phyloP scores from a whole-genome alignment of 495 filamentous ascomycete species.

The Penicillium odoratum region DNA sequence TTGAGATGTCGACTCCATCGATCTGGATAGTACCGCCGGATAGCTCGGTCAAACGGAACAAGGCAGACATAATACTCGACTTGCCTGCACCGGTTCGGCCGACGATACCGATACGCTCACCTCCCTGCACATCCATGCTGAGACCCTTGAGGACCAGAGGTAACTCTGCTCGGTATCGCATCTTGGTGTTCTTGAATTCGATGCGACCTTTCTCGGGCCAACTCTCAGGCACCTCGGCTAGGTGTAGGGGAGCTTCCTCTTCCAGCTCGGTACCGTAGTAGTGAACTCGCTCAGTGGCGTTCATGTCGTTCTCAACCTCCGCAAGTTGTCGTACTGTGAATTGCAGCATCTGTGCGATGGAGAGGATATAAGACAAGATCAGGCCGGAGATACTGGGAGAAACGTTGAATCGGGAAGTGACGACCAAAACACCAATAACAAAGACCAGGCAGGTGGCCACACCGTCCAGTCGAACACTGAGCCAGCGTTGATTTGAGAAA shows the following conservation, averaged over 20 bases:
- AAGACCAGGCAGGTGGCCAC: conserved; percentile 84
- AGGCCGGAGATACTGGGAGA: conserved; percentile 81
- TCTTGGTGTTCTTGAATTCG: conserved; percentile 78
- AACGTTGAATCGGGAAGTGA: conserved; percentile 89
- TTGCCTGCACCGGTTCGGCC: conserved; percentile 94
- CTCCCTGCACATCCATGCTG: conserved; percentile 72
- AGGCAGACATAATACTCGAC: conserved; percentile 87
- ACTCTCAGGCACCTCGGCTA: conserved; percentile 58
- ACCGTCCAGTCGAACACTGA: conserved; percentile 77
- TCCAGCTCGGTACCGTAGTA: conserved; percentile 88
- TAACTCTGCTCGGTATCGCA: conserved; percentile 83
- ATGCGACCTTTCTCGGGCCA: conserved; percentile 91
- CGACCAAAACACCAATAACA: conserved; percentile 83
- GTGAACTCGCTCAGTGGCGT: conserved; percentile 88
- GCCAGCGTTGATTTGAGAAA: conserved; percentile 91
- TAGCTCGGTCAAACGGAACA: conserved; percentile 89
- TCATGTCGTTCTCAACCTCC: conserved; percentile 98
- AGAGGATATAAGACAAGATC: conserved; percentile 87
- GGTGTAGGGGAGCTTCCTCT: conserved; percentile 80
- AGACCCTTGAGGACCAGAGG: conserved; percentile 83
- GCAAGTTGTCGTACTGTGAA: conserved; percentile 93
- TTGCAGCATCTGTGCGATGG: conserved; percentile 94
- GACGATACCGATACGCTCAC: conserved; percentile 91
- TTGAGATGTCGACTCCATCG: conserved; percentile 86
- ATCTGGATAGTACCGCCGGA: conserved; percentile 82